Evolutionary conservation across 2,329 filamentous ascomycete genomes (phyloP).

Genomic region (Akanthomyces uredinophilus): DNA sequence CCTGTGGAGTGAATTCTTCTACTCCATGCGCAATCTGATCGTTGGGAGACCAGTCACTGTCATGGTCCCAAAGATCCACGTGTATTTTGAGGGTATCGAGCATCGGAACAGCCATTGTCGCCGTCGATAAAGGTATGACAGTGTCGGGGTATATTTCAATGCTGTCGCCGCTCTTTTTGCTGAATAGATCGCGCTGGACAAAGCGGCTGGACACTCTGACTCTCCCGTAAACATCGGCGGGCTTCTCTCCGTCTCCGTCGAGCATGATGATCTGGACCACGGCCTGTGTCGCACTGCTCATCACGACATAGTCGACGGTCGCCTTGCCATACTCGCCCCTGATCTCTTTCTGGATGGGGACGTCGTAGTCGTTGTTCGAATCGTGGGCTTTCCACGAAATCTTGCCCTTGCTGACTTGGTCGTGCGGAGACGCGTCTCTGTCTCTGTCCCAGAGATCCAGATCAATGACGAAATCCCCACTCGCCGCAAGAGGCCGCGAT

Average conservation of each 20-base stretch:
- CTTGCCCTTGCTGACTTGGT: not conserved
- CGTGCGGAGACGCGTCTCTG: not conserved
- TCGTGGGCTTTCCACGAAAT: not conserved
- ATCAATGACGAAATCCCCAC: not conserved
- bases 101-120: not conserved
- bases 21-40: not conserved
- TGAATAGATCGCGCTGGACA: constrained; percentile 2
- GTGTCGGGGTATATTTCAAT: not conserved
- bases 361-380: not conserved
- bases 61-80: not conserved
- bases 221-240: constrained; percentile 9
- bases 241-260: constrained; percentile 13
- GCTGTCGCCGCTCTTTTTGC: not conserved
- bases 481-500: not conserved
- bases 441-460: not conserved
- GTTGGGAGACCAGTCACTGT: not conserved
- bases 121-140: not conserved
- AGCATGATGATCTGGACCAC: constrained; percentile 6
- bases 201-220: not conserved
- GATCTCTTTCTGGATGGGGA: not conserved
- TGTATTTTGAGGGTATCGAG: not conserved
- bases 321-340: constrained; percentile 8
- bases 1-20: not conserved
- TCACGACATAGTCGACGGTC: constrained; percentile 10
- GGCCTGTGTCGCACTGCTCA: not conserved